Percentiles rank a stretch among this genome's conserved stretches.
Conservation (phyloP, 1,284 basidiomycete species). For the Taiwanofungus camphoratus region DNA sequence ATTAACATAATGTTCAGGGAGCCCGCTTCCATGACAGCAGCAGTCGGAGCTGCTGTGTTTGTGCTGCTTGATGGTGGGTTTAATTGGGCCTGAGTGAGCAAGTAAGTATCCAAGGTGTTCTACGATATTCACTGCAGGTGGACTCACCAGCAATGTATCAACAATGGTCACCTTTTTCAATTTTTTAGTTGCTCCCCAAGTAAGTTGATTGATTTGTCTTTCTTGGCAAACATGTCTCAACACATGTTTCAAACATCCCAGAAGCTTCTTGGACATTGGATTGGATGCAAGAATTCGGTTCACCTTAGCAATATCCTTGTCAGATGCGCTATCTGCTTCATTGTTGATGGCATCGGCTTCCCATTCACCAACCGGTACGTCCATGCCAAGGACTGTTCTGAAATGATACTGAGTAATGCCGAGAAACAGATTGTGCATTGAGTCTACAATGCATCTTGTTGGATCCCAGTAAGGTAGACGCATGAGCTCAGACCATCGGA, state of each 20-base stretch:
- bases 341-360: not conserved
- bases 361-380: conserved; percentile 6
- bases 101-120: too few relatives aligned
- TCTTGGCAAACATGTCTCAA: not conserved
- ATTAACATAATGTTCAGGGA: too few relatives aligned
- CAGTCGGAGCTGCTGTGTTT: too few relatives aligned
- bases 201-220: conserved; percentile 1
- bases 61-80: too few relatives aligned
- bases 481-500: conserved; percentile 23
- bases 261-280: not conserved
- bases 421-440: conserved; percentile 31
- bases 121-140: too few relatives aligned
- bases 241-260: not conserved
- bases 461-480: conserved; percentile 33
- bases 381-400: conserved; percentile 24
- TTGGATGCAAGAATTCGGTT: not conserved
- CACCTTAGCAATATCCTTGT: not conserved
- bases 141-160: too few relatives aligned
- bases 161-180: too few relatives aligned
- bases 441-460: conserved; percentile 26
- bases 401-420: conserved; percentile 23
- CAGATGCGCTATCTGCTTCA: not conserved
- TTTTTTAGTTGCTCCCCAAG: too few relatives aligned
- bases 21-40: too few relatives aligned
- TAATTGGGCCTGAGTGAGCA: too few relatives aligned